Base-by-base conservation (phyloP, 2,329 filamentous ascomycete genomes). In the Cladosporium velox region DNA sequence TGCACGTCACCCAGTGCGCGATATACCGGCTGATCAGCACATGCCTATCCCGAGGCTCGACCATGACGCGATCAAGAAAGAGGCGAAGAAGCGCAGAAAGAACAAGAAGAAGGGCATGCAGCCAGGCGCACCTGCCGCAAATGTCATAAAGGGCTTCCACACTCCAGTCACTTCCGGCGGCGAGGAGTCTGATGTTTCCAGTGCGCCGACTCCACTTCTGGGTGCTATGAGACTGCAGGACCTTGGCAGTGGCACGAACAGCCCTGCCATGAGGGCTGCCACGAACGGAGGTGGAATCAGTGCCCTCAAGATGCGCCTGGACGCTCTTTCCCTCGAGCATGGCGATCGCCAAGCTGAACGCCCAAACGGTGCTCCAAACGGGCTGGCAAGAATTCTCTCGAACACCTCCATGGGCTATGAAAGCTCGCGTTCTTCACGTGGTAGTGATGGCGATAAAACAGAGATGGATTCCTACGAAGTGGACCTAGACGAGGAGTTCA, bases 401-500 rank as follows among this genome's bases (percentile, higher is more conserved):
- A 76, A 72, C 64, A 59, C 68, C 8, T 77, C 76, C 10, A 82
- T 79, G 70, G 83, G 84, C 71, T 67, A 68, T 35, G 71, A 71
- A 24, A 90, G 85, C 67, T 81, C 82, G 65, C 81, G 80, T 63
- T 85, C 83, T 70, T 82, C 81, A 75, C 72, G 86, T 70, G 72
- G 84, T 71, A 89, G 86, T 71, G 88, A 90, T 70, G 87, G 87
- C 70, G 88, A 90, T 69, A 83, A 83, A 49, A 93, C 90, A 1
- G 91, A 94, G 72, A 86, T 86, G 76, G 91, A 91, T 61, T 91
- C 89, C 75, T 97, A 97, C 75, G 91, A 97, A 79, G 88, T 97
- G 69, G 87, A 87, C 62, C 84, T 97, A 44, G 91, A 95, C 71
- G 81, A 92, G 68, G 93, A 97, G 76, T 97, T 96, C 72, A 85